Evolutionary conservation across 2,329 filamentous ascomycete species (phyloP).

Genomic region (Cryphonectria parasitica): DNA sequence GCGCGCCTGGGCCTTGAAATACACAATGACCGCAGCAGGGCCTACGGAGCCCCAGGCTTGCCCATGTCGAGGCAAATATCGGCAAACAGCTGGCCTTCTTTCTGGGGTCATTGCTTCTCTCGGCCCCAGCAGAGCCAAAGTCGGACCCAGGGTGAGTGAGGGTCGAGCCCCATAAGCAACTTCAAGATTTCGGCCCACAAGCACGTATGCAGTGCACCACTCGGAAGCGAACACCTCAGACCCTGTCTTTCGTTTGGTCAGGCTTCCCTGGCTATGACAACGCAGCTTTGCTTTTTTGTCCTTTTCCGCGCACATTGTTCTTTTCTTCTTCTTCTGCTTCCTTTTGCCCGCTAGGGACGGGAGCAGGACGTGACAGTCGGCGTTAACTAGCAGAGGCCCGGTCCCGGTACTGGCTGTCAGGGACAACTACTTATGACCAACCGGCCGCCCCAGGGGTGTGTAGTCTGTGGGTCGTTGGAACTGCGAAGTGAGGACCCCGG

Average conservation of each 20-base stretch:
- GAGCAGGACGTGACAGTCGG: slow-evolving; percentile 12
- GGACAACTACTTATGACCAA: not conserved
- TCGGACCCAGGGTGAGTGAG: slow-evolving; percentile 25
- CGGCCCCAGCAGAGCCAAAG: slow-evolving; percentile 29
- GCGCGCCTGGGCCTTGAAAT: slow-evolving; percentile 25
- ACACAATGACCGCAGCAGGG: slow-evolving; percentile 15
- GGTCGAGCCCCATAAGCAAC: slow-evolving; percentile 30
- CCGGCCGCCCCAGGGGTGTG: slow-evolving; percentile 2
- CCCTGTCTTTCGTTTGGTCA: not conserved
- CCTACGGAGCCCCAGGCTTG: slow-evolving; percentile 19
- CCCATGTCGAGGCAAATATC: slow-evolving; percentile 28
- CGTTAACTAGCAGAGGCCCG: not conserved
- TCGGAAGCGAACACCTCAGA: slow-evolving; percentile 19
- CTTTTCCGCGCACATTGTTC: too few relatives aligned
- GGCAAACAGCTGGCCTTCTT: slow-evolving; percentile 24
- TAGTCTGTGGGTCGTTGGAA: not conserved
- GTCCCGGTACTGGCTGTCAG: not conserved
- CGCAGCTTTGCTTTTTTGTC: not conserved
- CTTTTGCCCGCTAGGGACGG: not conserved
- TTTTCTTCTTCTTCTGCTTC: not conserved
- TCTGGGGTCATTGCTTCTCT: slow-evolving; percentile 27
- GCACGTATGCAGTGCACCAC: slow-evolving; percentile 13
- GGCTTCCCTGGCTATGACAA: not conserved
- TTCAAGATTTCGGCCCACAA: slow-evolving; percentile 27
- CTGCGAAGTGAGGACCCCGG: slow-evolving; percentile 26